Conservation (phyloP, 176 grass and related monocot genomes). For the Calamus simplicifolius region DNA sequence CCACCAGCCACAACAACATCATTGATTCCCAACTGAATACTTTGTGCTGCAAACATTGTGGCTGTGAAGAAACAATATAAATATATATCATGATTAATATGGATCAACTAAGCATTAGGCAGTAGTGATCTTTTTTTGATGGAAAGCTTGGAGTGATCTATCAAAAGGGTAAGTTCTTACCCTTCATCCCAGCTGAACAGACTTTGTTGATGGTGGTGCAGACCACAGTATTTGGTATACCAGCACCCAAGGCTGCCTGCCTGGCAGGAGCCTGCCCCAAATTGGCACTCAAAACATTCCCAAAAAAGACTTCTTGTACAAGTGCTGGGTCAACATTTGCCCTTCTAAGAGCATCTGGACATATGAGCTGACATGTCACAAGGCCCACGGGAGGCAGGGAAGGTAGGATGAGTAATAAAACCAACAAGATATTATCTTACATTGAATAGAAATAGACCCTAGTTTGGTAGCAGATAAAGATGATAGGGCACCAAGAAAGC, state of each 20-base stretch:
- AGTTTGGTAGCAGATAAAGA: conserved; percentile 76
- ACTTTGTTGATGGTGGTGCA: conserved; percentile 95
- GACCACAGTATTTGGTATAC: conserved; percentile 66
- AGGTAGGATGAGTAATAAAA: not conserved
- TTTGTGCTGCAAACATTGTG: conserved; percentile 78
- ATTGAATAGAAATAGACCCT: conserved; percentile 68
- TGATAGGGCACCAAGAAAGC: conserved; percentile 74
- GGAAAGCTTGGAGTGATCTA: no score
- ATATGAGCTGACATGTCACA: not conserved
- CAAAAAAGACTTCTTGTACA: conserved; percentile 94
- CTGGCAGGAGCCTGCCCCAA: conserved; percentile 85
- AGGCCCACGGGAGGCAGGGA: not conserved
- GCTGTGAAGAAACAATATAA: conserved; percentile 31
- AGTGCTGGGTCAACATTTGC: conserved; percentile 56
- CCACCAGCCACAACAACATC: conserved; percentile 83
- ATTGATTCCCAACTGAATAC: conserved; percentile 76
- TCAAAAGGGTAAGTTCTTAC: conserved; percentile 13
- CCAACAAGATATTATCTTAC: conserved; percentile 22
- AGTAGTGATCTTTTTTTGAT: no score
- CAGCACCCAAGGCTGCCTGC: conserved; percentile 79
- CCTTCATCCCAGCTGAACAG: conserved; percentile 90
- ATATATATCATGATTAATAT: conserved; percentile 5
- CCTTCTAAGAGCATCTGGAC: conserved; percentile 56
- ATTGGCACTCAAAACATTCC: conserved; percentile 93
- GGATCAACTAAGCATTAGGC: no score